Conservation (phyloP, 75 land plant species). For the Cunninghamia lanceolata region DNA sequence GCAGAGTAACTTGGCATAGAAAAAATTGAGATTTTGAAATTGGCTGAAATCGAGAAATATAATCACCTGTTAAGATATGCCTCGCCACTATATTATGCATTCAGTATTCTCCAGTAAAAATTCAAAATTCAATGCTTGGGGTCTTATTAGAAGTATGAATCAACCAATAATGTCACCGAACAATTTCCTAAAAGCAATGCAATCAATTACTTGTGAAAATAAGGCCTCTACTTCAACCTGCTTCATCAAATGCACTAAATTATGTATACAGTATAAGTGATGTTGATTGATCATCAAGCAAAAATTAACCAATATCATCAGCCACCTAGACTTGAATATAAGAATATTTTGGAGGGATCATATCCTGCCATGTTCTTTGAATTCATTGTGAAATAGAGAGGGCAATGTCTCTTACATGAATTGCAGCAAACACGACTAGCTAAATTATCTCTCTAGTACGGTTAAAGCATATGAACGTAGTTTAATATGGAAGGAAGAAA, state of each 20-base stretch:
- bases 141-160: not conserved
- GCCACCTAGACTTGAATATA: conserved; percentile 79
- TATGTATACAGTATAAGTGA: conserved; percentile 61
- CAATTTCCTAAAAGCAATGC: not conserved
- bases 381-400: not conserved
- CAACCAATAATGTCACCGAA: not conserved
- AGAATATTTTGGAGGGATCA: conserved; percentile 96
- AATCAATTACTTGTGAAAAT: conserved; percentile 56
- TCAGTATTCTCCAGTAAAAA: too few species aligned
- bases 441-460: not conserved
- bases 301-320: conserved; percentile 67
- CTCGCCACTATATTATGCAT: too few species aligned
- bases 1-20: too few species aligned
- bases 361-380: too few species aligned
- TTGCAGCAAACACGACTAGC: too few species aligned
- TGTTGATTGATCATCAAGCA: conserved; percentile 56
- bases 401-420: not conserved
- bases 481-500: too few species aligned
- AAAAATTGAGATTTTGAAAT: too few species aligned
- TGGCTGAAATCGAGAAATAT: too few species aligned
- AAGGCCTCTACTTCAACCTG: conserved; percentile 81
- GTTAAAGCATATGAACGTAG: too few species aligned
- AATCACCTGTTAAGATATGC: too few species aligned
- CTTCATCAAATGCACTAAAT: too few species aligned
- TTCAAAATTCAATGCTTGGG: too few species aligned